Base-by-base conservation (phyloP, 495 filamentous ascomycete species). In the Lasiosphaeria miniovina region DNA sequence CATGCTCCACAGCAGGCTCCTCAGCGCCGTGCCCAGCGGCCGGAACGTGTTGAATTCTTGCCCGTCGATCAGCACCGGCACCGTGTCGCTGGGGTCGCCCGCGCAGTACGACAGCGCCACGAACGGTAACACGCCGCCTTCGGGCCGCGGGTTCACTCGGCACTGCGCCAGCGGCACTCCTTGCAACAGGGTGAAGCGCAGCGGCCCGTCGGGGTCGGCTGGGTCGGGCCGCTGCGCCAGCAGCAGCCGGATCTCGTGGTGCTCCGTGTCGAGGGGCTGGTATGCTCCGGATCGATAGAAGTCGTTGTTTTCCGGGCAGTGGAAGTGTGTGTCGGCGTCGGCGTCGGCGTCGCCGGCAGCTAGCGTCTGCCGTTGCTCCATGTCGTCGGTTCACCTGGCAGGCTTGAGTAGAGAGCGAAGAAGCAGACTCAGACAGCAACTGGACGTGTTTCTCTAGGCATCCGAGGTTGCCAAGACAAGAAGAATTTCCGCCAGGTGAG, bases 51-150 rank as follows among this genome's bases (percentile, higher is more conserved):
- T 54, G 50, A 54, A 54, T 8, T 7, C 35, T 8, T 36, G 12
- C 9, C 36, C 40, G 33, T 54, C 34, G 58, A 54, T 35, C 4
- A 60, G 12, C 14, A 54, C 38, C 38, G 51, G 50, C 17, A 48
- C 11, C 31, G 51, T 54, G 10, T 36, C 6, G 36, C 5, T 12
- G 15, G 58, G 58, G 50, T 60, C 34, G 32, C 58, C 58, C 36
- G 58, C 50, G 58, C 58, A 38, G 33, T 54, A 53, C 12, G 58
- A 60, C n/a, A 54, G 6, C 24, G 58, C 40, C 41, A 56, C 32
- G 57, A 54, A 60, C 0, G 52, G 52, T 1, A 35, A 36, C 15
- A 31, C 15, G 5, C 14, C 48, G 9, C 7, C 32, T 35, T 12
- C 43, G 12, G 5, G 43, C 43, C 7, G 7, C 12, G 43, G 7